Conservation (phyloP, 345 rosid species). For the Eucalyptus curtisii region DNA sequence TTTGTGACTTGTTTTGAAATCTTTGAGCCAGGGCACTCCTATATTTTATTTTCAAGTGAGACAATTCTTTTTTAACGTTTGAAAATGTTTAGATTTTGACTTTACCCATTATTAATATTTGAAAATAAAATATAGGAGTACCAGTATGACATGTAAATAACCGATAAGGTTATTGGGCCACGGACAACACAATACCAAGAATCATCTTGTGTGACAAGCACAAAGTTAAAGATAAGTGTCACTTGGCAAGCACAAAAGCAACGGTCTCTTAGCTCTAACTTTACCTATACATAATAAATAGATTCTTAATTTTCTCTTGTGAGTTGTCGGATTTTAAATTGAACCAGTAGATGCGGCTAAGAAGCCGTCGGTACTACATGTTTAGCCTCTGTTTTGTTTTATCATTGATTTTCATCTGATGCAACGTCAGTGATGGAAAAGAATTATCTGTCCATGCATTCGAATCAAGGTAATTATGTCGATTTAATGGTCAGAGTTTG, state of each 20-base stretch:
- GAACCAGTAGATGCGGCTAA: not conserved
- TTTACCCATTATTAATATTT: not conserved
- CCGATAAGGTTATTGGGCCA: not conserved
- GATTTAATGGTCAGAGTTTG: not conserved
- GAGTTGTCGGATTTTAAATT: not conserved
- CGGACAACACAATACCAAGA: not conserved
- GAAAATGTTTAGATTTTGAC: not conserved
- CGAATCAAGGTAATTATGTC: not conserved
- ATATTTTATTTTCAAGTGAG: not conserved
- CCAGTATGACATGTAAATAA: not conserved
- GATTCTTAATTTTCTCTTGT: not conserved
- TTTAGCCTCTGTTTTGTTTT: not conserved
- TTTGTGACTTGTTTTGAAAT: not conserved
- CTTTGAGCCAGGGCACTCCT: not conserved
- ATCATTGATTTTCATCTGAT: not conserved
- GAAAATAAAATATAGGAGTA: not conserved
- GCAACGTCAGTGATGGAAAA: not conserved
- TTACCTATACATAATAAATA: not conserved
- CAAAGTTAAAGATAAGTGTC: not conserved
- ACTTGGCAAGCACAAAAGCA: not conserved
- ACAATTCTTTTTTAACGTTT: not conserved
- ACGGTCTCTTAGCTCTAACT: not conserved
- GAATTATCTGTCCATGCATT: not conserved
- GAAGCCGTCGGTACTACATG: not conserved
- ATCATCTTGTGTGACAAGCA: not conserved